Evolutionary conservation across 2,329 filamentous ascomycete species (phyloP), one percentile per base, ranked within the genome.

Genomic region (Aspergillus costaricaensis): DNA sequence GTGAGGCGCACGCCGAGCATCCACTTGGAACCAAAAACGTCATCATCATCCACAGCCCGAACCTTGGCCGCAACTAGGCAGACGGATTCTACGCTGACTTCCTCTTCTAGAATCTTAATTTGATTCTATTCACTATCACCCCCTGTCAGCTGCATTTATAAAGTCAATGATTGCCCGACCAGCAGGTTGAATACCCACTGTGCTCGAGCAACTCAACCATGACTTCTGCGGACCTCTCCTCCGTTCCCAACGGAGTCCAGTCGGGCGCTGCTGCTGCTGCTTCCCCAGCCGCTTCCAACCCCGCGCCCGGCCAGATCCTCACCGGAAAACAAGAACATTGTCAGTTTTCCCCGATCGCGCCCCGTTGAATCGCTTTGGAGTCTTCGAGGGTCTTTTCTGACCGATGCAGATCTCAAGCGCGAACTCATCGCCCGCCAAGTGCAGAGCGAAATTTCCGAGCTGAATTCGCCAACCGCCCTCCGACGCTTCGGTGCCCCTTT

Each of bases 321-420:
- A 96, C 93, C 0, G 95, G 95, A 67, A 98, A 97, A 80, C 94
- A 99, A 83, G 95, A 99, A 77, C 95, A 99, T 76, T 99, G 92
- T 96, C 76, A 70, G 88, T 61, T 12, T 19, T 43, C 44, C 52
- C 47, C 61, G 27, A 25, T 62, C 41, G 27, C 15, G 12, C 9
- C 19, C 9, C n/a, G 19, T 10, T 12, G 1, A 7, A 14, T 49
- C 23, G 2, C 27, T n/a, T 10, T 8, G 19, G 27, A 32, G 9
- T 27, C 19, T 53, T 15, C 30, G 44, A 17, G 52, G 19, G 15
- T 61, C 6, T 43, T 47, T 32, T 53, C 54, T 68, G 41, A 68
- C 63, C 4, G 5, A 17, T 32, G 30, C 72, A 96, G 92, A 99
- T 74, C 88, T 99, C 68, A 99, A 99, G 80, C 88, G 95, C 72